Evolutionary conservation across 768 basidiomycete genomes (phyloP).

Genomic region (Amylocystis lapponica): DNA sequence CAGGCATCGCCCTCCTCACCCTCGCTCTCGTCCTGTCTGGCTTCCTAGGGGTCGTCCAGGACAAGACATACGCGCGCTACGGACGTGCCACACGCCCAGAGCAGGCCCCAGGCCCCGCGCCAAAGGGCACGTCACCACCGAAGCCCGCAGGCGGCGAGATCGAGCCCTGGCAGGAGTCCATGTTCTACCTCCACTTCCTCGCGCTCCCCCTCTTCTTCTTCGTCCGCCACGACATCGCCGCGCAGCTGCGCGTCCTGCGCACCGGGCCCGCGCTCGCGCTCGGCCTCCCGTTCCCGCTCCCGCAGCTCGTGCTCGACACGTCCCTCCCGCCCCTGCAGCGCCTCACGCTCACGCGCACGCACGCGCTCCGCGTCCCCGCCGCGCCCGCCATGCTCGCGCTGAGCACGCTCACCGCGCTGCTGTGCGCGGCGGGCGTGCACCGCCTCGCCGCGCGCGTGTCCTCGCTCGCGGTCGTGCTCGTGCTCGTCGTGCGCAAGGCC

Average conservation of each 20-base stretch:
- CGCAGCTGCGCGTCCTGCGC: slow-evolving; percentile 40
- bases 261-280: slow-evolving; percentile 29
- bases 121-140: neutral
- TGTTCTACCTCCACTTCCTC: slow-evolving; percentile 88
- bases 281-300: slow-evolving; percentile 7
- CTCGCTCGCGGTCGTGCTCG: slow-evolving; percentile 71
- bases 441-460: slow-evolving; percentile 73
- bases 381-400: slow-evolving; percentile 58
- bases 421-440: slow-evolving; percentile 87
- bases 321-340: slow-evolving; percentile 10
- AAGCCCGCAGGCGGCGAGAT: neutral
- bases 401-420: slow-evolving; percentile 78
- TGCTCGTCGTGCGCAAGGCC: slow-evolving; percentile 79
- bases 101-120: neutral
- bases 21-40: slow-evolving; percentile 78
- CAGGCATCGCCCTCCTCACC: slow-evolving; percentile 68
- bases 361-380: slow-evolving; percentile 40
- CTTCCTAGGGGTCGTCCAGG: slow-evolving; percentile 79
- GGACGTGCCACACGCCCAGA: slow-evolving; percentile 16
- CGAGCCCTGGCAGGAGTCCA: slow-evolving; percentile 74
- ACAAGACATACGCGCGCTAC: slow-evolving; percentile 62
- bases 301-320: slow-evolving; percentile 21
- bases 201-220: slow-evolving; percentile 73
- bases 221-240: slow-evolving; percentile 44
- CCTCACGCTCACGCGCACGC: slow-evolving; percentile 26